Base-by-base conservation (phyloP, 768 basidiomycete genomes). In the Pisolithus microcarpus region DNA sequence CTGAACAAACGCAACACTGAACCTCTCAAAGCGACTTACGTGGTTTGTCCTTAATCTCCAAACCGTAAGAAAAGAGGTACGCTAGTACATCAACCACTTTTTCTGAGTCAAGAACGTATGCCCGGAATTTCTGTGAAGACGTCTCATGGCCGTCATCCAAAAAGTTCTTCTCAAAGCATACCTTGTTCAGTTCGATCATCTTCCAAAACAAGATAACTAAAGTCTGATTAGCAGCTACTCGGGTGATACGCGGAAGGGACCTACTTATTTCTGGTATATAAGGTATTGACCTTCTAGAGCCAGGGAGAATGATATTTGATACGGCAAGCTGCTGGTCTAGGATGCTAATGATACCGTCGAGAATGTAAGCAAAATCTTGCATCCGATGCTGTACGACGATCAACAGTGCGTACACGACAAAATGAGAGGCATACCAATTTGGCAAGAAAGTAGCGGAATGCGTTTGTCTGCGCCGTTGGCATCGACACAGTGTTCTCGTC, bases 11-110 rank as follows among this genome's bases (percentile, higher is more conserved):
- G 36, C 38, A 31, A 50, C 11, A 57, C 15, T 21, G 42, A n/a
- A 49, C 11, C 30, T 58, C 43, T 9, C 18, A 18, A 10, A 19
- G 43, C 52, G 34, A 67, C 83, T 63, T 62, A 95, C 92, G 82
- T 53, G 92, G 87, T 69, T 91, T 91, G 61, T 97, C 94, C 67
- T 96, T 96, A 61, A 92, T 83, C 54, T 94, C 91, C 24, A 96
- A 72, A 45, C 81, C 81, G 63, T 86, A 87, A 58, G 86, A 85
- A 13, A 96, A 69, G 34, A 95, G 76, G 65, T 88, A 85, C 0
- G 79, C 86, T 24, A 91, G 70, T 4, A 93, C 61, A 60, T 94
- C 87, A 65, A 81, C 81, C 2, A 80, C 81, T 63, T 79, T 84
- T 34, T 91, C 89, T 2, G 85, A 87, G 47, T 92, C 87, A 11